A percentile compares a stretch with the other conserved stretches of the same genome.
These are phyloP conservation scores for Penicillium fuscoglaucum DNA, from an alignment of 2,329 filamentous ascomycete genomes.

Conservation along the genomic window DNA sequence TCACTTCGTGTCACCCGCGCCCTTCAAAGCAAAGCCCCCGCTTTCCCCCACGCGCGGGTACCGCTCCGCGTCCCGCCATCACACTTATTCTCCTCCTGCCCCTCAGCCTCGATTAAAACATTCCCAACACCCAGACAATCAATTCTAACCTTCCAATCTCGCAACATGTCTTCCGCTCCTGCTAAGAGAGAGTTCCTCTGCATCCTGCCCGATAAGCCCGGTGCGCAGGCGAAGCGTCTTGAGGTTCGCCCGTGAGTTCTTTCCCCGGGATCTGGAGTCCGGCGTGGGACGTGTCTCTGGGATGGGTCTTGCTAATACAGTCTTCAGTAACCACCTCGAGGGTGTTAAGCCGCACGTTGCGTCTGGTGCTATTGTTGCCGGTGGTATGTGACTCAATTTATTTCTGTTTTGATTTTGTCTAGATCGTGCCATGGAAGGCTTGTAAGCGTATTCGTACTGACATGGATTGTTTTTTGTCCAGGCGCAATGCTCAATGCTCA, in stretches of 20 bases:
- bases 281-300: not conserved
- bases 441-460: not conserved
- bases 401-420: not conserved
- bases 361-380: conserved; percentile 62
- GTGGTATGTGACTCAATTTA: conserved; percentile 52
- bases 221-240: conserved; percentile 60
- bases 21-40: conserved; percentile 15
- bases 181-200: conserved; percentile 66
- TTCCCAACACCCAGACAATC: not conserved
- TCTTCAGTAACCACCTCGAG: conserved; percentile 55
- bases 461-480: conserved; percentile 26
- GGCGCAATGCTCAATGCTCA: conserved; percentile 68
- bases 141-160: conserved; percentile 1
- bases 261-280: not conserved
- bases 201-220: conserved; percentile 67
- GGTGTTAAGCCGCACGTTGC: conserved; percentile 55
- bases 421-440: not conserved
- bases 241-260: conserved; percentile 43
- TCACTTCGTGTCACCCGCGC: not conserved
- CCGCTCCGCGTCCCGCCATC: conserved; percentile 14
- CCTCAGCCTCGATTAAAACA: conserved; percentile 5
- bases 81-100: not conserved
- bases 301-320: not conserved
- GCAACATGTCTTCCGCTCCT: conserved; percentile 28
- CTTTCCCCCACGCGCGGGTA: conserved; percentile 25